Evolutionary conservation across 352 stramenopile genomes (phyloP).

Genomic region (Pythium rhizo-oryzae): DNA sequence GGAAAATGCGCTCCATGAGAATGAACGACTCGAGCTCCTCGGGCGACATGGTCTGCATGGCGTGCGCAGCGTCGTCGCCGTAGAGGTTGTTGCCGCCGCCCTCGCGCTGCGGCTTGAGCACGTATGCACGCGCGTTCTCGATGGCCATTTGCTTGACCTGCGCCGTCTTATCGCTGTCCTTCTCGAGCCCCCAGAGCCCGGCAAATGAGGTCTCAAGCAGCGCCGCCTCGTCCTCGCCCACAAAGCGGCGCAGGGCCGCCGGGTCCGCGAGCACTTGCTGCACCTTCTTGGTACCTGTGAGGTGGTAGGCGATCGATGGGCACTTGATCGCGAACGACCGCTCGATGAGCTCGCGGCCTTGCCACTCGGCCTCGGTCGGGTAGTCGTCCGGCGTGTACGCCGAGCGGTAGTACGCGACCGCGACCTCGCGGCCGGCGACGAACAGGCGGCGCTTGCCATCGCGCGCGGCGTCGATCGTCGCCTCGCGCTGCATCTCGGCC

Average conservation of each 20-base stretch:
- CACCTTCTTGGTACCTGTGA: constrained; percentile 98
- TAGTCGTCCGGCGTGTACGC: constrained; percentile 98
- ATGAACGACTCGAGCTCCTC: constrained; percentile 91
- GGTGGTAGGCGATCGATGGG: constrained; percentile 95
- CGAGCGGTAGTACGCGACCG: constrained; percentile 95
- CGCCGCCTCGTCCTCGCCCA: constrained; percentile 65
- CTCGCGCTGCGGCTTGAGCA: constrained; percentile 98
- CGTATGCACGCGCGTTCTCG: constrained; percentile 78
- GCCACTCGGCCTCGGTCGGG: constrained; percentile 90
- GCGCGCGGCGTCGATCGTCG: constrained; percentile 32
- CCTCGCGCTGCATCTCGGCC: constrained; percentile 52
- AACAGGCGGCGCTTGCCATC: constrained; percentile 52
- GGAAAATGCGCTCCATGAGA: constrained; percentile 97
- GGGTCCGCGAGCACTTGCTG: constrained; percentile 94
- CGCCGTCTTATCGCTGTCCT: constrained; percentile 62
- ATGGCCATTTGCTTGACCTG: constrained; percentile 78
- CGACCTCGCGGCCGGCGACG: constrained; percentile 79
- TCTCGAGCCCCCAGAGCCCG: constrained; percentile 94
- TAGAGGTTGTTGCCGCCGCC: constrained; percentile 99
- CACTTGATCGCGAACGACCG: constrained; percentile 95
- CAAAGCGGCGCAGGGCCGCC: constrained; percentile 89
- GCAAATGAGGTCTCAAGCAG: constrained; percentile 93
- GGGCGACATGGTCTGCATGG: constrained; percentile 76
- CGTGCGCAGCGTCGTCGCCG: constrained; percentile 88
- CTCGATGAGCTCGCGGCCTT: constrained; percentile 90